These are phyloP conservation scores for Coffea canephora DNA, from an alignment of 257 asterid genomes.

Conservation along the genomic window DNA sequence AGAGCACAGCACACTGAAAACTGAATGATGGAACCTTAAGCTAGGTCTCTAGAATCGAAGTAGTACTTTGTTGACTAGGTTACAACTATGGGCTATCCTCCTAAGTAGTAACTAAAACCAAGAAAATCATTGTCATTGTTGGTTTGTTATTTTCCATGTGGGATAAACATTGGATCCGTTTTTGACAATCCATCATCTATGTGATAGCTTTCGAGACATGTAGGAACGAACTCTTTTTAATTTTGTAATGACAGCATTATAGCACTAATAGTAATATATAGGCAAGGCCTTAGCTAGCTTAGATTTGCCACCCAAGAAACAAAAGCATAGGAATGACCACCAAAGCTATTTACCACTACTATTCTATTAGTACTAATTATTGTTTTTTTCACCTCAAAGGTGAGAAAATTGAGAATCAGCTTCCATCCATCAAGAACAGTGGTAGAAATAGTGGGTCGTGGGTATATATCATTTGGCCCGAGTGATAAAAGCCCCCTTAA, in stretches of 20 bases:
- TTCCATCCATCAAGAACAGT: not conserved
- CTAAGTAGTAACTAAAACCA: not conserved
- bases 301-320: conserved; percentile 2
- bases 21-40: not conserved
- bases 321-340: not conserved
- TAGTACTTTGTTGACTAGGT: conserved; percentile 16
- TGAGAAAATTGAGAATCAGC: not conserved
- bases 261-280: not conserved
- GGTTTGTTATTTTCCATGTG: conserved; percentile 5
- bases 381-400: not conserved
- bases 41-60: conserved; percentile 2
- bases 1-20: not conserved
- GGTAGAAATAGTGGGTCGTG: not conserved
- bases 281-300: conserved; percentile 9
- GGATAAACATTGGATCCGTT: not conserved
- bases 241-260: not conserved
- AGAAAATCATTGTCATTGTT: conserved; percentile 14
- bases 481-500: too few relatives aligned
- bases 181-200: not conserved
- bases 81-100: conserved; percentile 12
- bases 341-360: too few relatives aligned
- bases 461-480: too few relatives aligned
- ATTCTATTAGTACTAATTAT: not conserved
- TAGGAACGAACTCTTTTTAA: not conserved
- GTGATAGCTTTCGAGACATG: not conserved